Percentiles rank a stretch among this genome's conserved stretches.
Conservation (phyloP, 2,329 filamentous ascomycete genomes). For the Fusarium neocosmosporiellum region DNA sequence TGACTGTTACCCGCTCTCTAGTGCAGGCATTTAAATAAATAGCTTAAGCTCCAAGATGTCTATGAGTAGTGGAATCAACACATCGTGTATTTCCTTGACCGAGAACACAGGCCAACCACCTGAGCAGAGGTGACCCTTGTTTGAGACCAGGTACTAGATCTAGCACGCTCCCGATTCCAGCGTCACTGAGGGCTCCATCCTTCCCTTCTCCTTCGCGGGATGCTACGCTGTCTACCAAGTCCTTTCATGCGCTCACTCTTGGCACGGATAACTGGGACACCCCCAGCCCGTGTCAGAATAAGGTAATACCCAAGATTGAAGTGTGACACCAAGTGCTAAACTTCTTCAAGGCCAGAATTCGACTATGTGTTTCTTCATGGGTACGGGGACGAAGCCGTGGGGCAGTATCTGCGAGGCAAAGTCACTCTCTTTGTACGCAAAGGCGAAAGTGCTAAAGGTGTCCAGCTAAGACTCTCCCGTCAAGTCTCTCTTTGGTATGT, state of each 20-base stretch:
- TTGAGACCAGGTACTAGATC: background rate
- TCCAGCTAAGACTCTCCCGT: background rate
- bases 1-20: background rate
- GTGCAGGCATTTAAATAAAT: background rate
- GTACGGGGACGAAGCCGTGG: constrained; percentile 1
- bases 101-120: background rate
- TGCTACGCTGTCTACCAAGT: no score
- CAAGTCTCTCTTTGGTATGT: background rate
- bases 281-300: constrained; percentile 1
- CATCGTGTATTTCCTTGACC: background rate
- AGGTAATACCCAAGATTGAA: background rate
- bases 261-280: background rate
- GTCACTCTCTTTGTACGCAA: background rate
- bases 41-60: background rate
- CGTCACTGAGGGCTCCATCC: no score
- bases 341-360: background rate
- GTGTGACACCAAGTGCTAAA: background rate
- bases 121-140: background rate
- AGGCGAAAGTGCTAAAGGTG: background rate
- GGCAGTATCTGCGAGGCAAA: constrained; percentile 11
- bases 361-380: constrained; percentile 6
- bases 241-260: constrained; percentile 3
- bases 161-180: background rate
- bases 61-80: background rate
- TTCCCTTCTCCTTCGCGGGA: no score